These are phyloP conservation scores for Huntiella savannae DNA, from an alignment of 2,329 filamentous ascomycete species.

Conservation along the genomic window DNA sequence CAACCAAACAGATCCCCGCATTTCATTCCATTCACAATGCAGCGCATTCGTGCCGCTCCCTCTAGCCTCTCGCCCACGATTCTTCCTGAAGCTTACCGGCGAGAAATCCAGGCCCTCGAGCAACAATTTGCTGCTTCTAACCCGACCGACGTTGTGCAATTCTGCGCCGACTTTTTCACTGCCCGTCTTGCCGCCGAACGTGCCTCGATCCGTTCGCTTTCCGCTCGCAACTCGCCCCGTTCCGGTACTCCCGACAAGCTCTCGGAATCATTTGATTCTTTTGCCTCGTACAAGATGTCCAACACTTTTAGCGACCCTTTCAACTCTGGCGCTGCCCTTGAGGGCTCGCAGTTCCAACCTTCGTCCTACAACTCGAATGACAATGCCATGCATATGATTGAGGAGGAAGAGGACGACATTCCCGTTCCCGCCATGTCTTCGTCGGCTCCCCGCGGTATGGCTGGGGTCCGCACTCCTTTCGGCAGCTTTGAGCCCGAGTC, in stretches of 20 bases:
- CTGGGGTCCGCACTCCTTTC: slow-evolving; percentile 23
- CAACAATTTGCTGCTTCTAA: slow-evolving; percentile 38
- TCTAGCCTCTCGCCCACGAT: slow-evolving; percentile 18
- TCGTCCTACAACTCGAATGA: slow-evolving; percentile 18
- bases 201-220: slow-evolving; percentile 15
- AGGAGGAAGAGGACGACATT: slow-evolving; percentile 62
- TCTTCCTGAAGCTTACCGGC: slow-evolving; percentile 35
- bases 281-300: slow-evolving; percentile 21
- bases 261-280: slow-evolving; percentile 8
- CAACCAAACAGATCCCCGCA: neutral
- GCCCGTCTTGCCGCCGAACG: slow-evolving; percentile 47
- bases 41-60: slow-evolving; percentile 6
- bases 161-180: slow-evolving; percentile 50
- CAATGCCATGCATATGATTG: slow-evolving; percentile 31
- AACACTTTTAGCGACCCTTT: slow-evolving; percentile 60
- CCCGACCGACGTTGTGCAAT: slow-evolving; percentile 47
- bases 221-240: slow-evolving; percentile 10
- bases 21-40: slow-evolving; percentile 1
- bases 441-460: slow-evolving; percentile 17
- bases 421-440: slow-evolving; percentile 61
- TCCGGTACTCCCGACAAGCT: slow-evolving; percentile 9
- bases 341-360: slow-evolving; percentile 22
- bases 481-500: slow-evolving; percentile 32
- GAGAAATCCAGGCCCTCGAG: slow-evolving; percentile 44
- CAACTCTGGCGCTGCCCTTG: slow-evolving; percentile 33